Conservation (phyloP, 192 early-diverging fungal species). For the Podila epicladia region DNA sequence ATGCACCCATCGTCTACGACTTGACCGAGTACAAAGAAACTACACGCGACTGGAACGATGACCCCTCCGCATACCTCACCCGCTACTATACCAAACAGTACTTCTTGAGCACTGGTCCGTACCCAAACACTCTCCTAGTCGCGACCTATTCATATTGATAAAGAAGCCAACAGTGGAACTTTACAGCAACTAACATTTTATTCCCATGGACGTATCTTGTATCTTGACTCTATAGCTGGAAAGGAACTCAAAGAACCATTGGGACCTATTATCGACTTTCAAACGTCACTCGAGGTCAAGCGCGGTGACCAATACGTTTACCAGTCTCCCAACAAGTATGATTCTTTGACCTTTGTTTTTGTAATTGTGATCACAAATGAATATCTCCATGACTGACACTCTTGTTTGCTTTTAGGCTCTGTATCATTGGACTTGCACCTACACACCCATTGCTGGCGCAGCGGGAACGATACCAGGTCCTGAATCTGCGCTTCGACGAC, state of each 20-base stretch:
- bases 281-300: slow-evolving; percentile 25
- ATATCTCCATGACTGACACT: background rate
- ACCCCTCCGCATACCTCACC: slow-evolving; percentile 33
- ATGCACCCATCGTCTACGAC: slow-evolving; percentile 50
- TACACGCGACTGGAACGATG: slow-evolving; percentile 26
- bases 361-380: background rate
- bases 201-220: background rate
- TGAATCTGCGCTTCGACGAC: slow-evolving; percentile 27
- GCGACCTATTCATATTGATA: background rate
- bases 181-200: too few relatives aligned
- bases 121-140: background rate
- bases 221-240: slow-evolving; percentile 9
- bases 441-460: slow-evolving; percentile 38
- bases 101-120: slow-evolving; percentile 30
- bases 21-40: slow-evolving; percentile 36
- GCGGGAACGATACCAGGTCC: slow-evolving; percentile 22
- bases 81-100: slow-evolving; percentile 47
- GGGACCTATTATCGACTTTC: slow-evolving; percentile 20
- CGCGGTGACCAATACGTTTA: slow-evolving; percentile 43
- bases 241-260: slow-evolving; percentile 10
- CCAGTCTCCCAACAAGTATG: slow-evolving; percentile 47
- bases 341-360: background rate
- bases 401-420: slow-evolving; percentile 4
- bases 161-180: too few relatives aligned
- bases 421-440: slow-evolving; percentile 36